Evolutionary conservation across 768 basidiomycete genomes (phyloP), one percentile per base, ranked within the genome.

Genomic region (Macrolepiota fuliginosa): DNA sequence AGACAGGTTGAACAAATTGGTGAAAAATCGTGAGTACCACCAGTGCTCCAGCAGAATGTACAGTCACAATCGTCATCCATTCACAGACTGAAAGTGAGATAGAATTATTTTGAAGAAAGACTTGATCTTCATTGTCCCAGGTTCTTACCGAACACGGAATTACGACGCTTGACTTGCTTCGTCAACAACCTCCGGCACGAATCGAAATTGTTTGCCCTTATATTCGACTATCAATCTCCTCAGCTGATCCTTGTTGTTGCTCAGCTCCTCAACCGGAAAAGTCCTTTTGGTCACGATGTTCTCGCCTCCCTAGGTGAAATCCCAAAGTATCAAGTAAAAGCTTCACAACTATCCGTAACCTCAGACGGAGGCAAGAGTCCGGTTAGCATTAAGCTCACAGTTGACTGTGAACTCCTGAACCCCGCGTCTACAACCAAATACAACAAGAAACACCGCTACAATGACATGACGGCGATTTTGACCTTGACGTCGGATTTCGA

Each of bases 1-100:
- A 83, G 90, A 13, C 96, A 98, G 71, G 81, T 98, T 54, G 87
- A 91, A 36, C 85, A 88, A n/a, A 88, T 98, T 45, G 96, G 96
- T 35, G 92, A 94, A 69, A 94, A 93, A 83, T 92, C 91, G 92
- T 93, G 60, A 70, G 89, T 73, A 4, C 7, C 42, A 13, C 15
- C 45, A 36, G 25, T 36, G 54, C n/a, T 24, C 13, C 35, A 49
- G 42, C 27, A 15, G 27, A 24, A 32, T 17, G 37, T 37, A 40
- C n/a, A 15, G 9, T 51, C 19, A 56, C 42, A 5, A n/a, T 51
- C 19, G 24, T 11, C 7, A 9, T 35, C 17, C 12, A 22, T 7
- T 4, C 5, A 29, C 61, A 76, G 77, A 27, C 71, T 78, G 64
- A 78, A 77, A 69, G 76, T 73, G 52, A 19, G 27, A 32, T 24